Evolutionary conservation across 2,329 filamentous ascomycete species (phyloP), one percentile per base, ranked within the genome.

Genomic region (Fusarium equiseti): DNA sequence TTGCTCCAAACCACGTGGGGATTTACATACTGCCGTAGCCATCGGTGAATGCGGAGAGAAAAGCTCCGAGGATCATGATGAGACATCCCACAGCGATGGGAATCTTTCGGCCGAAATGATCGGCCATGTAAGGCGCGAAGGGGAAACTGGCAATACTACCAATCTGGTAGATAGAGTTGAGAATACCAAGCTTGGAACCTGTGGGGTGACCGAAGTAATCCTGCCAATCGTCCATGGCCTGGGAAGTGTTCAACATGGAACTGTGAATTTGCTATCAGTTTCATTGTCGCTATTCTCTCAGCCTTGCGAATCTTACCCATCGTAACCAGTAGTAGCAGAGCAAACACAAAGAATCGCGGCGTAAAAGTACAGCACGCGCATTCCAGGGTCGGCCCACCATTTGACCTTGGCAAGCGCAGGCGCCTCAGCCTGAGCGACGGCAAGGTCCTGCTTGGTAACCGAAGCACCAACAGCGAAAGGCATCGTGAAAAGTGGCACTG

Each of bases 261-360:
- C 62, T 64, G 6, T 4, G 6, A 4, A 7, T 11, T 2, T n/a
- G 3, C 2, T n/a, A 18, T 64, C 44, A 64, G 61, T 18, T 20
- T 20, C 20, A 20, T 20, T 20, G 20, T 20, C 20, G 20, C 20
- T 20, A 20, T 20, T 20, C 20, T 20, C 20, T 20, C 20, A 20
- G 20, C 20, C 20, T 20, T 20, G 20, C 20, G 20, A 20, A 20
- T 3, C 20, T 68, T 67, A 67, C 63, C 87, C 87, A 79, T 90
- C 88, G 74, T 89, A 90, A 55, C 88, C 87, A 6, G 87, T 89
- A 22, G 87, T 89, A 45, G 88, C 88, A 35, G 88, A 89, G 18
- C 77, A 88, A 87, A 90, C 81, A 61, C 89, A 83, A 10, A 83
- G 79, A 65, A 82, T 83, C 75, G 84, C 83, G 57, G 82, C 81